These are phyloP conservation scores for Simmondsia chinensis DNA, from an alignment of 148 eudicot species.

Conservation along the genomic window DNA sequence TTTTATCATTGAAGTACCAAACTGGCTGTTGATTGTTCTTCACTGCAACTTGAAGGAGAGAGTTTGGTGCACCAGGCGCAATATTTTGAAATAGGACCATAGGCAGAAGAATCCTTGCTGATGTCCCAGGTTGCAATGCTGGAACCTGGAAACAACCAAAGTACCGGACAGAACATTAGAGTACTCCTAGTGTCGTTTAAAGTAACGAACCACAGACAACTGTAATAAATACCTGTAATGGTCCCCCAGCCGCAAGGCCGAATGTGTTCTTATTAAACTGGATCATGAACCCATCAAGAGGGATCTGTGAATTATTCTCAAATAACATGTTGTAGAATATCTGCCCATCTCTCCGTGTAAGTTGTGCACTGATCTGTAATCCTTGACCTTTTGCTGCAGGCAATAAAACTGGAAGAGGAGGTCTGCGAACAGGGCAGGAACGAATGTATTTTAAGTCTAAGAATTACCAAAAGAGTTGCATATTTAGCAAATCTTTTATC, in stretches of 20 bases:
- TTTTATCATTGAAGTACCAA: conserved; percentile 85
- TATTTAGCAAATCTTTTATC: background rate
- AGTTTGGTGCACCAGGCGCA: conserved; percentile 76
- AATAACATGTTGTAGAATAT: conserved; percentile 74
- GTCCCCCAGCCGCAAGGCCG: conserved; percentile 86
- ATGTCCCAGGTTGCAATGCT: conserved; percentile 77
- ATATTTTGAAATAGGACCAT: conserved; percentile 87
- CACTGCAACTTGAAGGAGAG: conserved; percentile 87
- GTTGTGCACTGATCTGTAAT: conserved; percentile 82
- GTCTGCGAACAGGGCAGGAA: conserved; percentile 43
- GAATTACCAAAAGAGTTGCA: background rate
- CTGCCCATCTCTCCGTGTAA: conserved; percentile 84
- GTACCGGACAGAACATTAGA: background rate
- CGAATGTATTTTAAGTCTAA: background rate
- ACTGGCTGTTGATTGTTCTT: conserved; percentile 97
- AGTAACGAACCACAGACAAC: no score
- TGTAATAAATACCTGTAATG: conserved; percentile 82
- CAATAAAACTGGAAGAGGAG: conserved; percentile 72
- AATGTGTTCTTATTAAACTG: conserved; percentile 95
- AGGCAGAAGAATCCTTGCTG: conserved; percentile 70
- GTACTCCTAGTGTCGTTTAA: background rate
- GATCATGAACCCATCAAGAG: conserved; percentile 92
- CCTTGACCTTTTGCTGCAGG: conserved; percentile 87
- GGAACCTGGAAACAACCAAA: conserved; percentile 43
- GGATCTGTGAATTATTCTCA: conserved; percentile 65